Base-by-base conservation (phyloP, 306 rosid genomes). In the Lagenaria siceraria region DNA sequence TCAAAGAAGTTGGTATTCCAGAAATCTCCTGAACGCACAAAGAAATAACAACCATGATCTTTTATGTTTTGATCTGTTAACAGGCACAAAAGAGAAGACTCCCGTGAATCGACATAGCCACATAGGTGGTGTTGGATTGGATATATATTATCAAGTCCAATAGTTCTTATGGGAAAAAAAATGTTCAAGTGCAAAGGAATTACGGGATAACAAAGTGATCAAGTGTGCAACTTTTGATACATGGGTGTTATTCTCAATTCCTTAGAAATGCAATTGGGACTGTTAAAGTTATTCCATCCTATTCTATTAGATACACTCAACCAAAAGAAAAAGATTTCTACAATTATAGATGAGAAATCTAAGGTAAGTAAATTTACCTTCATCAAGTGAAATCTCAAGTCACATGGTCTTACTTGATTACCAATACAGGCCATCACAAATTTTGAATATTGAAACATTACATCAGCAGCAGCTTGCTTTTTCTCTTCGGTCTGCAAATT, bases 401-500 rank as follows among this genome's bases (percentile, higher is more conserved):
- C 97, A 51, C 92, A 89, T 19, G 97, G 96, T 51, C 89, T 91
- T 61, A 84, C 88, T 83, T 79, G 91, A 80, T 81, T 79, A 80
- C 99, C 97, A 38, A 95, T 85, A 77, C 93, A 87, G 0, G 89
- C 96, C 89, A 92, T 85, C 68, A 83, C 97, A 84, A 95, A 92
- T 86, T 80, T 95, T 36, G 99, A 95, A 75, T 95, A 90, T 33
- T 88, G 86, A 83, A 83, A 91, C 88, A 92, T 74, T 11, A 88
- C 93, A 79, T 90, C 97, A 29, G 97, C 99, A 63, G 97, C 93
- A 68, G 93, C 93, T 85, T 92, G 93, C 87, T 90, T 95, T 81
- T 84, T 88, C 84, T 83, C 88, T 38, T 90, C 96, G 11, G 42
- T 75, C 99, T 95, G 81, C 75, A 86, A 80, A 78, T 64, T 36